These are phyloP conservation scores for Picea glauca DNA, from an alignment of 75 land plant genomes.

Conservation along the genomic window DNA sequence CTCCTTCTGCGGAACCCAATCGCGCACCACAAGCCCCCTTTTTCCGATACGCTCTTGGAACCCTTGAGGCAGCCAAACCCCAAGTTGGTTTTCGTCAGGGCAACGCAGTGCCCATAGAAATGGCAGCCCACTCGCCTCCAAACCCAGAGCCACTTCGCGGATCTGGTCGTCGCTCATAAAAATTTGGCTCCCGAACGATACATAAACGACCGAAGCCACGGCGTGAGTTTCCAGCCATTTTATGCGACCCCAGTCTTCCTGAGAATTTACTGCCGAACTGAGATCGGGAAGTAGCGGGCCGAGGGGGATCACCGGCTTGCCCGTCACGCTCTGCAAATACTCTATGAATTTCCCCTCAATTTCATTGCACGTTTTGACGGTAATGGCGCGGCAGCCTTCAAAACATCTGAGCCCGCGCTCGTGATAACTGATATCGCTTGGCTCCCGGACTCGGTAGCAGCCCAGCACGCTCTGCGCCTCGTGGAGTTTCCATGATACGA, in stretches of 20 bases:
- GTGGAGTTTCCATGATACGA: slow-evolving; percentile 4
- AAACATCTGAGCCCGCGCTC: not conserved
- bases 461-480: not conserved
- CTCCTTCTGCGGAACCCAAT: slow-evolving; percentile 16
- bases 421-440: not conserved
- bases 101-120: slow-evolving; percentile 22
- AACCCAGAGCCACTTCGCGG: slow-evolving; percentile 16
- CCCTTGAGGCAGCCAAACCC: not conserved
- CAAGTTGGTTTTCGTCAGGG: not conserved
- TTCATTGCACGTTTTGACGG: slow-evolving; percentile 1
- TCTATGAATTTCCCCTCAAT: not conserved
- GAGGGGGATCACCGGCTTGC: not conserved
- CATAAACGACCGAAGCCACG: slow-evolving; percentile 13
- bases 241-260: not conserved
- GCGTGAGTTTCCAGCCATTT: slow-evolving; percentile 17
- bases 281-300: not conserved
- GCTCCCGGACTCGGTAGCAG: not conserved
- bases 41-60: slow-evolving; percentile 9
- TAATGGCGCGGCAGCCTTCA: not conserved
- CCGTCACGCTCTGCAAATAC: not conserved
- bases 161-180: slow-evolving; percentile 11
- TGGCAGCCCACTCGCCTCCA: slow-evolving; percentile 19
- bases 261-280: not conserved
- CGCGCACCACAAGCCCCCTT: slow-evolving; percentile 9
- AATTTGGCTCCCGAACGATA: slow-evolving; percentile 26